phyloP scores from a whole-genome alignment of 345 rosid genomes.

The Populus nigra region DNA sequence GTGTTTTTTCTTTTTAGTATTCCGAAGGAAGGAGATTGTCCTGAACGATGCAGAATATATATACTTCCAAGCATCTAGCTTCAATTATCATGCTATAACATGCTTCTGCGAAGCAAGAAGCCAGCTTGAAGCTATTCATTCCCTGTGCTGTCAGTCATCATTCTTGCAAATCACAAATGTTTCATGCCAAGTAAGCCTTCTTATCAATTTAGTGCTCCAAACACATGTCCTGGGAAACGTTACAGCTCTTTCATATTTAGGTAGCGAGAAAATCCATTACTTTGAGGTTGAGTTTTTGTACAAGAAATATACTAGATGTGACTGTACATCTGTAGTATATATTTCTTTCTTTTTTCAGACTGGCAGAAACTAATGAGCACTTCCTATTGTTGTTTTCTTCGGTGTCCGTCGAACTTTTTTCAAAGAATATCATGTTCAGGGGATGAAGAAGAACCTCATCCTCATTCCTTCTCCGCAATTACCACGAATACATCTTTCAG shows the following conservation, averaged over 20 bases:
- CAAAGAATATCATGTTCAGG: not conserved
- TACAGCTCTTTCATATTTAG: not conserved
- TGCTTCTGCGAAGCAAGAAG: no score
- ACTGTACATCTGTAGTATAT: not conserved
- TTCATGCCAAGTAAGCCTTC: no score
- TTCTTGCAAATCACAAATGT: no score
- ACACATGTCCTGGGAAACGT: not conserved
- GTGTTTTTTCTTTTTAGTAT: no score
- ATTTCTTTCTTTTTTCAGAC: not conserved
- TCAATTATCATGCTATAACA: no score
- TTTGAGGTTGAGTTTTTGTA: not conserved
- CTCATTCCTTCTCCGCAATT: slow-evolving; percentile 56
- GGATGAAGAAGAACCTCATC: not conserved
- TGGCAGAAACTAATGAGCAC: not conserved
- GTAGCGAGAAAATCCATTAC: not conserved
- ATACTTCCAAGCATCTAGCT: no score
- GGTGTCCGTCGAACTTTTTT: not conserved
- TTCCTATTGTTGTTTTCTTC: not conserved
- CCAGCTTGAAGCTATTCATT: not conserved
- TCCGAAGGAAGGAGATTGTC: no score
- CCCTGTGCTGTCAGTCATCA: no score
- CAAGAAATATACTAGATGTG: not conserved
- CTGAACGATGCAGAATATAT: no score
- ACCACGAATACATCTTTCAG: slow-evolving; percentile 55
- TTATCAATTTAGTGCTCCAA: no score